These are phyloP conservation scores for Colletotrichum sp. DNA, from an alignment of 2,329 filamentous ascomycete species.

Conservation along the genomic window DNA sequence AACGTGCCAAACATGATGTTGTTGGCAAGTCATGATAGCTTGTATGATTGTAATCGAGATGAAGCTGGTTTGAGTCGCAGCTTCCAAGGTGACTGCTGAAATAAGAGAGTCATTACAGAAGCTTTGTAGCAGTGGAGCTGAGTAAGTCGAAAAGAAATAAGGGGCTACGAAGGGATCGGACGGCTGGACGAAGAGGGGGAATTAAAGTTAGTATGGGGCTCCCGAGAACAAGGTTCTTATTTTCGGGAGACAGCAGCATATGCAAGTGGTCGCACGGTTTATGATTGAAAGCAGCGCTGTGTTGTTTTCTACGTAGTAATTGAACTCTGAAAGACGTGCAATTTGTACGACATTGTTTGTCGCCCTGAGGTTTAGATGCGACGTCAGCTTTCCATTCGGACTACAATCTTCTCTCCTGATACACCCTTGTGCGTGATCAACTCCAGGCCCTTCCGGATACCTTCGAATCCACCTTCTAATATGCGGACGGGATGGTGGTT, in stretches of 20 bases:
- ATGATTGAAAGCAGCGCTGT: background rate
- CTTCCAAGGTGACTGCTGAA: background rate
- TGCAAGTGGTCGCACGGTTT: background rate
- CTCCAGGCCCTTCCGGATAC: conserved; percentile 17
- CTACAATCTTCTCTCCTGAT: background rate
- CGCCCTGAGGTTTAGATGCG: background rate
- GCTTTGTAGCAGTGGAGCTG: background rate
- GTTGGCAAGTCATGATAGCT: background rate
- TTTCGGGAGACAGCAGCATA: background rate
- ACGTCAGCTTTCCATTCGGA: background rate
- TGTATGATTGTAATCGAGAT: background rate
- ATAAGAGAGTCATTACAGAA: background rate
- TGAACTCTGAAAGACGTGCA: background rate
- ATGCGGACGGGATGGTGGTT: conserved; percentile 14
- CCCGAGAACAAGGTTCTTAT: background rate
- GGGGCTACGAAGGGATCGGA: background rate
- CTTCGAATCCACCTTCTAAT: background rate
- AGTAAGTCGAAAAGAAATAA: background rate
- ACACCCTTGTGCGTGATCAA: background rate
- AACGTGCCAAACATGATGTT: background rate
- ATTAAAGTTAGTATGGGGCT: background rate
- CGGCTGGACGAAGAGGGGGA: background rate
- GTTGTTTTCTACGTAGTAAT: background rate
- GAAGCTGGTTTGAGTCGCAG: background rate
- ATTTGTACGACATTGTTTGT: background rate